Evolutionary conservation across 441 rosid species (phyloP), one percentile per base, ranked within the genome.

Genomic region (Oxalis stricta): DNA sequence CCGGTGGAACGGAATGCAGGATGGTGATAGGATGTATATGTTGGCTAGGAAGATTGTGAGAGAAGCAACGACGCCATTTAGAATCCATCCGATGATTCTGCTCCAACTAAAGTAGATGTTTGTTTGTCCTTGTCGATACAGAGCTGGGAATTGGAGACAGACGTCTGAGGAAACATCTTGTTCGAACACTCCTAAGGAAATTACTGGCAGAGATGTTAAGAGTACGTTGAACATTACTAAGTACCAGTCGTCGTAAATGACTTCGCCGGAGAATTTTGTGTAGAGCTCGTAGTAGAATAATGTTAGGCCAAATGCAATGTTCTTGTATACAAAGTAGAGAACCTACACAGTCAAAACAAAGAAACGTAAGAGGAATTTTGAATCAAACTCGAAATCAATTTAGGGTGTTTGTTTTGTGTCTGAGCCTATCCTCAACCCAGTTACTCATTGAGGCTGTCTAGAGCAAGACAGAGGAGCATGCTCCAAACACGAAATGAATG

Each of bases 111-210:
- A 76, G 61, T 59, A 46, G 21, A 70, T 46, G 26, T 79, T 76
- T 55, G 61, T 67, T 14, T 70, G 84, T 16, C 93, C 93, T 66
- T 76, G 82, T 23, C 58, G 75, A 46, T 82, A 79, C 7, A 79
- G 68, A 23, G 82, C 80, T 4, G 82, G 87, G 53, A 78, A 82
- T 81, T 79, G 68, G 47, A 80, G 66, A 75, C 91, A 84, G 20
- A 77, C 58, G 12, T 83, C 73, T 0, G 89, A 64, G 1, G 84
- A 46, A 68, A 79, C 84, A 43, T 83, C 86, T 38, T 79, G 94
- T 47, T 83, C 94, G 5, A 83, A 55, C 11, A 77, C 79, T 44
- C 94, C 94, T 4, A 83, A 56, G 3, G 89, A 63, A 35, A 83
- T 77, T 38, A 83, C 86, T 0, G 89, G 94, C 56, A 83, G 45